Evolutionary conservation across 2,329 filamentous ascomycete species (phyloP).

Genomic region (Phialophora chinensis): DNA sequence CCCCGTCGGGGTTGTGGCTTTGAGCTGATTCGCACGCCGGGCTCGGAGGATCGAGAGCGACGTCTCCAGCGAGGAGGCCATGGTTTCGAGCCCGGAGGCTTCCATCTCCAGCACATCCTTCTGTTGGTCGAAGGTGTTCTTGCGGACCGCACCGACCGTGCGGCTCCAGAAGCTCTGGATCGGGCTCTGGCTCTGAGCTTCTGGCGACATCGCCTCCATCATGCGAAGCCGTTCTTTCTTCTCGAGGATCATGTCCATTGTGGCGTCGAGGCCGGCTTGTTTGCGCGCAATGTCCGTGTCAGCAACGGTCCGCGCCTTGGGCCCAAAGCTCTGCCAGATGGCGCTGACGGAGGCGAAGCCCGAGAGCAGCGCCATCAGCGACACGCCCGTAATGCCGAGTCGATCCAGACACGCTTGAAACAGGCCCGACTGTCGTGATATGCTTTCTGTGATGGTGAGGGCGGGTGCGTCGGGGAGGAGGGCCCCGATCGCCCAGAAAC

Average conservation of each 20-base stretch:
- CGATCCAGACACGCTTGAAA: conserved; percentile 65
- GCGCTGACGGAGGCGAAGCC: conserved; percentile 88
- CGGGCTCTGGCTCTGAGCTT: conserved; percentile 42
- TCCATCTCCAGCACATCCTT: conserved; percentile 69
- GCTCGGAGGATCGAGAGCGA: conserved; percentile 68
- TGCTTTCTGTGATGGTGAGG: conserved; percentile 48
- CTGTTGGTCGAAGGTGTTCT: conserved; percentile 60
- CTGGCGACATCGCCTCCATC: conserved; percentile 68
- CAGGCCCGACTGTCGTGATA: conserved; percentile 50
- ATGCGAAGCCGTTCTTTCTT: conserved; percentile 72
- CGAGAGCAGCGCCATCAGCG: conserved; percentile 84
- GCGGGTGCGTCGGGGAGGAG: conserved; percentile 60
- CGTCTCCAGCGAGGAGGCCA: conserved; percentile 73
- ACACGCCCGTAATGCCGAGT: conserved; percentile 83
- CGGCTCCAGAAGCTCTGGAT: conserved; percentile 71
- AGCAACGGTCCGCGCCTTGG: conserved; percentile 67
- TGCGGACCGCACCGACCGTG: conserved; percentile 69
- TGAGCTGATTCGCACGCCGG: conserved; percentile 67
- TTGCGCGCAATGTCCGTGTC: conserved; percentile 78
- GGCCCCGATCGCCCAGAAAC: conserved; percentile 77
- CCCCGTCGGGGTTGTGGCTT: conserved; percentile 71
- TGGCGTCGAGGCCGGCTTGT: conserved; percentile 77
- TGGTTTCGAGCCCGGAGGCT: conserved; percentile 78
- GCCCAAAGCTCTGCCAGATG: conserved; percentile 81
- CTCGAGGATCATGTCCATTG: conserved; percentile 76